Evolutionary conservation across 345 rosid genomes (phyloP).

Genomic region (Sonneratia caseolaris): DNA sequence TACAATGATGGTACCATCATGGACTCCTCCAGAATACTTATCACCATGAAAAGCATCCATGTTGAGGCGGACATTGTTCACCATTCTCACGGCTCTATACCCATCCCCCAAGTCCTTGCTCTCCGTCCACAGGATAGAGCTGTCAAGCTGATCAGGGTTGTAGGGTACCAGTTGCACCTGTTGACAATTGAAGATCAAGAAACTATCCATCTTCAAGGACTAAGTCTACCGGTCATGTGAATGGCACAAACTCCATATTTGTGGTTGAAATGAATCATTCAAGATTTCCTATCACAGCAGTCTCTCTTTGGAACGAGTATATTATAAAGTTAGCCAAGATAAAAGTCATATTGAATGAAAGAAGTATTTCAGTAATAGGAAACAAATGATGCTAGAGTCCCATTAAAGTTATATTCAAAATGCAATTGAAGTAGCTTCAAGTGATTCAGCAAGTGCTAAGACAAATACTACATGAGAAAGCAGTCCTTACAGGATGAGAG

Average conservation of each 20-base stretch:
- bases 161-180: conserved; percentile 61
- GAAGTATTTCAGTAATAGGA: neutral
- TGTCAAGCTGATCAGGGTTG: conserved; percentile 49
- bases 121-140: conserved; percentile 60
- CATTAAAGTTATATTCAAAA: neutral
- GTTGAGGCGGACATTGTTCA: conserved; percentile 52
- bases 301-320: neutral
- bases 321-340: neutral
- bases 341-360: neutral
- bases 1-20: conserved; percentile 56
- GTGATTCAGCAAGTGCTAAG: neutral
- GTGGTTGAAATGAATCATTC: neutral
- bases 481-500: conserved; percentile 60
- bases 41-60: conserved; percentile 80
- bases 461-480: neutral
- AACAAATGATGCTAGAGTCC: neutral
- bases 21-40: conserved; percentile 59
- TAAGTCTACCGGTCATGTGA: neutral
- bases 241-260: neutral
- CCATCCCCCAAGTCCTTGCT: conserved; percentile 46
- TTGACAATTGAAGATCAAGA: conserved; percentile 5
- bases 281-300: neutral
- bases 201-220: neutral
- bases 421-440: neutral
- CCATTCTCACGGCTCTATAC: conserved; percentile 55